Evolutionary conservation across 208 protist species (phyloP).

Genomic region (Trypanosoma conorhini): DNA sequence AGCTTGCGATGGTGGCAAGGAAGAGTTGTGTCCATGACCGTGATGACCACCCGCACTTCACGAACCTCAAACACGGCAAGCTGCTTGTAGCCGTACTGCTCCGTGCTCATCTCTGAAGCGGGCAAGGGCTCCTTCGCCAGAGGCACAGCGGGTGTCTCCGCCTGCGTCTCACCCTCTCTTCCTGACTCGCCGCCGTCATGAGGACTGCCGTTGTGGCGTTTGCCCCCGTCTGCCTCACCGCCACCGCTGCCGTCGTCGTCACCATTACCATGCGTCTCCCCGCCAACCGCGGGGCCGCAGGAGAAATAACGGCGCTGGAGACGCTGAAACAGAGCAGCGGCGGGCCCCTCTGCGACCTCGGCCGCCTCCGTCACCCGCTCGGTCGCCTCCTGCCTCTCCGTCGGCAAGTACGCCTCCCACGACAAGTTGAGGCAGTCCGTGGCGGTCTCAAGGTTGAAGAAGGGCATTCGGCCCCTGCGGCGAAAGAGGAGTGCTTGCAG

Average conservation of each 20-base stretch:
- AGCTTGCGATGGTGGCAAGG: conserved; percentile 39
- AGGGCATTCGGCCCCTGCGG: conserved; percentile 23
- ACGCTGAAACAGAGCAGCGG: conserved; percentile 27
- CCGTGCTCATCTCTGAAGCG: conserved; percentile 35
- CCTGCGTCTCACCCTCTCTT: background rate
- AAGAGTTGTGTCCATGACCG: conserved; percentile 43
- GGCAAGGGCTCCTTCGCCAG: background rate
- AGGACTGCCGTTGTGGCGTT: background rate
- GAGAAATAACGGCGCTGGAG: background rate
- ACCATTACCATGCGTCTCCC: background rate
- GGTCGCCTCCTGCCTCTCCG: conserved; percentile 18
- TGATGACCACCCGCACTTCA: conserved; percentile 74
- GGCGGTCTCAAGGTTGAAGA: conserved; percentile 66
- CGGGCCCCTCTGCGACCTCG: background rate
- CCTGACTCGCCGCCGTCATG: background rate
- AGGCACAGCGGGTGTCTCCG: background rate
- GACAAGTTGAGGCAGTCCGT: conserved; percentile 72
- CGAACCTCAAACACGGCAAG: conserved; percentile 62
- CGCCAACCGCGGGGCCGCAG: conserved; percentile 1
- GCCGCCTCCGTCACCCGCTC: conserved; percentile 30
- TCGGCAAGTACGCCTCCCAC: conserved; percentile 58
- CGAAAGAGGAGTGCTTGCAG: conserved; percentile 23
- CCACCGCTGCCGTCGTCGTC: conserved; percentile 5
- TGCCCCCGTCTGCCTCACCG: background rate
- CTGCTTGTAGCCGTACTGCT: conserved; percentile 72